Base-by-base conservation (phyloP, 139 green algal genomes). In the Desmodesmus armatus region DNA sequence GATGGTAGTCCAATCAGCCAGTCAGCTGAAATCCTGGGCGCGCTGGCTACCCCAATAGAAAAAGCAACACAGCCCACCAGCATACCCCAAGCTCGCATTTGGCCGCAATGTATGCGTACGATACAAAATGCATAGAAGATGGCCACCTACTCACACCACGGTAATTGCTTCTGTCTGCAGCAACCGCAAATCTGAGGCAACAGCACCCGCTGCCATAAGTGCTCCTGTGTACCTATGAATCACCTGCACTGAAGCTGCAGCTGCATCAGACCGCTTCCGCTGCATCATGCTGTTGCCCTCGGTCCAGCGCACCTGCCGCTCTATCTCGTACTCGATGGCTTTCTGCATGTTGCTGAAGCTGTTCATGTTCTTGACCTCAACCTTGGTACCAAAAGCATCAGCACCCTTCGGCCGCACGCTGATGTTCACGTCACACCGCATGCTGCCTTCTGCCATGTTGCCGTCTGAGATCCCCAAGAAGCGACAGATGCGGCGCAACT, bases 361-460 rank as follows among this genome's bases (percentile, higher is more conserved):
- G 94, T 99, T 99, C 95, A 99, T 98, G 92, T 99, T 99, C 88
- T 99, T 99, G 75, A 99, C 91, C 88, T 99, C 97, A 82, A 99
- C 97, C 80, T 98, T 98, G 65, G 97, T 99, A 49, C 97, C 97
- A 78, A 98, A 95, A 40, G 44, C 21, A 13, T 82, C 39, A 60
- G 55, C 19, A 66, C 93, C 89, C 62, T 82, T 78, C 5, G 86
- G 90, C 23, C 94, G 85, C 72, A 98, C 95, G 25, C 90, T 96
- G 47, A 98, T 89, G 88, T 98, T 98, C 27, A 98, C 96, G 84
- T 98, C 96, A 83, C 94, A 99, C 21, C 97, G 91, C 93, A 99
- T 96, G 51, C 90, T 95, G 2, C 94, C 95, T 70, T 97, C 95
- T 49, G 89, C 82, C 96, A 99, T 98, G 91, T 98, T 96, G 79